Evolutionary conservation across 1,284 basidiomycete genomes (phyloP), one percentile per base, ranked within the genome.

Genomic region (Trichosporon coremiiforme): DNA sequence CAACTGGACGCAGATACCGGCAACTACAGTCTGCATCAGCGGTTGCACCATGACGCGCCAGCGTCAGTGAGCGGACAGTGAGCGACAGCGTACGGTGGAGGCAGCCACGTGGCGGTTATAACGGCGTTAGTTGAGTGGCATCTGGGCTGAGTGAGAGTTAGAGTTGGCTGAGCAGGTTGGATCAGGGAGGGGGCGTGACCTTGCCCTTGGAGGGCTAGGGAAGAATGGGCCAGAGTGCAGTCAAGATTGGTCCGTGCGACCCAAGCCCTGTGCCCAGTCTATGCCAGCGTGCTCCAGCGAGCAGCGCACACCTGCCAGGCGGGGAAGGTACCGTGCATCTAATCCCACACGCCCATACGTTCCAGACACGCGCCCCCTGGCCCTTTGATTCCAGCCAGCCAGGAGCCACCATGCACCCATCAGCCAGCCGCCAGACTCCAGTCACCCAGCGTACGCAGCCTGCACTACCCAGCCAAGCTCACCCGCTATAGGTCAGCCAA

Each of bases 41-140:
- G 53, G 25, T 41, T 38, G 65, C 62, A 64, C 63, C 62, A 66
- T 53, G 62, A 65, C 63, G 55, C 70, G 70, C 55, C 55, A 55
- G 55, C 66, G 66, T 66, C 53, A 33, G 53, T 33, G n/a, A 25
- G 29, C 15, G 31, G 10, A 53, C 20, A 22, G 29, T 17, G 45
- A 53, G 65, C n/a, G 17, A 22, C 29, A 13, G 12, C 17, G 12
- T 13, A 45, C 62, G 66, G 31, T 53, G n/a, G 17, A 22, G 20
- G 25, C 13, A n/a, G 47, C 20, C 47, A 22, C 47, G 47, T n/a
- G 47, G 36, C 64, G 62, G 60, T 35, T 63, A 50, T 68, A 64
- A 25, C 68, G 68, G 68, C 45, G 65, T 63, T 69, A 47, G 33
- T 2, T 4, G 15, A 2, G 33, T 55, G 53, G 53, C 53, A 33